phyloP scores from a whole-genome alignment of 2,329 filamentous ascomycete species.

The Lecanicillium sp. region DNA sequence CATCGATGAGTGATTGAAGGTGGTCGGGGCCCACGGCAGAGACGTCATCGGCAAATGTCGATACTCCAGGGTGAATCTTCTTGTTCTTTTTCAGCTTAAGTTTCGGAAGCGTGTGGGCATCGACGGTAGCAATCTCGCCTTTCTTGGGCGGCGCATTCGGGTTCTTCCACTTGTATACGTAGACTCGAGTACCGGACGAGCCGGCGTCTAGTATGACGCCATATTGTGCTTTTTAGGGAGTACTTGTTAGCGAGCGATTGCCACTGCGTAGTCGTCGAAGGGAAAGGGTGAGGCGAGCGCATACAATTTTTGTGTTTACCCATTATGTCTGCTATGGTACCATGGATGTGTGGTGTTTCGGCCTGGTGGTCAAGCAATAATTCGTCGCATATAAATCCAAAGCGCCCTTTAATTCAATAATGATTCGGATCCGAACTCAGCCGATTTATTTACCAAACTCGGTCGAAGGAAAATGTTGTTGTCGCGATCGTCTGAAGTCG shows the following conservation, averaged over 20 bases:
- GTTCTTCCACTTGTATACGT: conserved; percentile 92
- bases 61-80: conserved; percentile 90
- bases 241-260: background rate
- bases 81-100: conserved; percentile 81
- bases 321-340: background rate
- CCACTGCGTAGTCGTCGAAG: too few species aligned
- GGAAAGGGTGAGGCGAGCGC: conserved; percentile 6
- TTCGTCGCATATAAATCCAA: too few species aligned
- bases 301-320: conserved; percentile 23
- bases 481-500: too few species aligned
- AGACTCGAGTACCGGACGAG: conserved; percentile 90
- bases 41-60: conserved; percentile 74
- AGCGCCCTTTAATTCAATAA: too few species aligned
- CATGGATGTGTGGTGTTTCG: too few species aligned
- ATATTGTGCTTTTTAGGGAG: conserved; percentile 50
- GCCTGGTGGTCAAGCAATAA: too few species aligned
- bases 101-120: conserved; percentile 61
- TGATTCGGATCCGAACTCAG: too few species aligned
- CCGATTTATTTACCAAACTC: too few species aligned
- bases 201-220: conserved; percentile 96
- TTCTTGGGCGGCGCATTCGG: conserved; percentile 43
- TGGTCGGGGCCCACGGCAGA: conserved; percentile 74
- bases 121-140: conserved; percentile 22
- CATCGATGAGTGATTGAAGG: conserved; percentile 68
- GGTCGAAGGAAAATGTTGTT: too few species aligned